Percentiles rank a stretch among this genome's conserved stretches.
These are phyloP conservation scores for Eurotiales sp. DNA, from an alignment of 2,329 filamentous ascomycete genomes.

Conservation along the genomic window DNA sequence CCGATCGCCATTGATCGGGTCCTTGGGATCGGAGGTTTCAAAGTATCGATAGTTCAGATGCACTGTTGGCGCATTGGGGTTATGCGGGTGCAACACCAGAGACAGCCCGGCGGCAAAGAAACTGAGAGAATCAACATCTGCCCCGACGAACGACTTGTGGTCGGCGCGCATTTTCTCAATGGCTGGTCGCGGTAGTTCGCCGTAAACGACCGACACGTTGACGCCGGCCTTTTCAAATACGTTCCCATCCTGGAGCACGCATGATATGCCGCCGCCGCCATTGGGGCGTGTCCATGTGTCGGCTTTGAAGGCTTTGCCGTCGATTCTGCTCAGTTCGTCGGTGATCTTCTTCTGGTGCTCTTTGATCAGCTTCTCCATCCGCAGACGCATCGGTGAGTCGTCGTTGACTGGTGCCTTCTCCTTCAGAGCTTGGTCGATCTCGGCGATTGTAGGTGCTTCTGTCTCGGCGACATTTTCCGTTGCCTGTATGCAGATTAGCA, in stretches of 20 bases:
- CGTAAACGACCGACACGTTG: constrained; percentile 93
- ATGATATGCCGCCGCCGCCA: constrained; percentile 89
- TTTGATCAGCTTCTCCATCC: constrained; percentile 96
- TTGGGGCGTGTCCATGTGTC: constrained; percentile 86
- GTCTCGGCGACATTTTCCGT: constrained; percentile 36
- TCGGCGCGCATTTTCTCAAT: constrained; percentile 92
- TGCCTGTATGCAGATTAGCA: constrained; percentile 22
- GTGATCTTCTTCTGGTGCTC: constrained; percentile 88
- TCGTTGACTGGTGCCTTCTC: constrained; percentile 70
- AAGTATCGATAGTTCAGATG: constrained; percentile 99
- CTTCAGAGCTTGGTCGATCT: constrained; percentile 77
- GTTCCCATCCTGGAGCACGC: constrained; percentile 91
- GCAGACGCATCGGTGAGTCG: constrained; percentile 88
- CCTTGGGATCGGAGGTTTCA: constrained; percentile 84
- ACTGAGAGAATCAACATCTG: constrained; percentile 74
- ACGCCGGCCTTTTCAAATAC: constrained; percentile 98
- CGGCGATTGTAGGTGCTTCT: constrained; percentile 65
- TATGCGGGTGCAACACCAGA: constrained; percentile 86
- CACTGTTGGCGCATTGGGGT: constrained; percentile 96
- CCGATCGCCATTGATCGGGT: constrained; percentile 63
- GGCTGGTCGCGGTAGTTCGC: constrained; percentile 77
- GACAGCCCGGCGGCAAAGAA: constrained; percentile 96
- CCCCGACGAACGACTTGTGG: constrained; percentile 80
- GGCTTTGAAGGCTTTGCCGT: constrained; percentile 74
- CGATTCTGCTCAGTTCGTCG: constrained; percentile 73